Conservation (phyloP, 768 basidiomycete genomes). For the Calocybe gangraenosa region DNA sequence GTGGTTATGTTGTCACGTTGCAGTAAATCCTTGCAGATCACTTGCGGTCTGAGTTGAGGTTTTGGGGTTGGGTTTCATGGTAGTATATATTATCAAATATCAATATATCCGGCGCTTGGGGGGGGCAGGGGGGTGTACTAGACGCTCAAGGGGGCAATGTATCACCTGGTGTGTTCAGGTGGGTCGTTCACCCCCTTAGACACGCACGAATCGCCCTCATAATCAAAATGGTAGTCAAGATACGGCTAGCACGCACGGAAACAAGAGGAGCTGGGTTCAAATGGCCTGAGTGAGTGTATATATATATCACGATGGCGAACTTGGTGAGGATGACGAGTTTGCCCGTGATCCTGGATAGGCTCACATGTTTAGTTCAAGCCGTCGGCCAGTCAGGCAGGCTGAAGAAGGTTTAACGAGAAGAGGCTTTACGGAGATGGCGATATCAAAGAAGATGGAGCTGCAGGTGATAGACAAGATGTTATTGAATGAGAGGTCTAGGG, state of each 20-base stretch:
- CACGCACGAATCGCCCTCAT: neutral
- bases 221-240: neutral
- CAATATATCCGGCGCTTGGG: no score
- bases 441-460: neutral
- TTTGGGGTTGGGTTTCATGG: neutral
- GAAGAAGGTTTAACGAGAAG: neutral
- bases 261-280: no score
- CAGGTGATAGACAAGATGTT: neutral
- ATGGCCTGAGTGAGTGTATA: neutral
- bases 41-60: neutral
- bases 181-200: neutral
- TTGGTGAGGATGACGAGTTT: neutral
- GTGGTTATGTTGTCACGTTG: neutral
- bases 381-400: no score
- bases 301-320: neutral
- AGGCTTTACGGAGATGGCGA: slow-evolving; percentile 3
- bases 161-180: neutral
- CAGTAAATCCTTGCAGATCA: neutral
- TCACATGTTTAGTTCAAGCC: neutral
- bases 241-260: neutral
- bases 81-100: no score
- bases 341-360: neutral
- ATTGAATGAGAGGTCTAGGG: neutral
- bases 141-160: neutral
- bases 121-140: no score